A percentile compares a stretch with the other conserved stretches of the same genome.
Evolutionary conservation across 768 basidiomycete species (phyloP).

Genomic region (Macrolepiota dolichaula): DNA sequence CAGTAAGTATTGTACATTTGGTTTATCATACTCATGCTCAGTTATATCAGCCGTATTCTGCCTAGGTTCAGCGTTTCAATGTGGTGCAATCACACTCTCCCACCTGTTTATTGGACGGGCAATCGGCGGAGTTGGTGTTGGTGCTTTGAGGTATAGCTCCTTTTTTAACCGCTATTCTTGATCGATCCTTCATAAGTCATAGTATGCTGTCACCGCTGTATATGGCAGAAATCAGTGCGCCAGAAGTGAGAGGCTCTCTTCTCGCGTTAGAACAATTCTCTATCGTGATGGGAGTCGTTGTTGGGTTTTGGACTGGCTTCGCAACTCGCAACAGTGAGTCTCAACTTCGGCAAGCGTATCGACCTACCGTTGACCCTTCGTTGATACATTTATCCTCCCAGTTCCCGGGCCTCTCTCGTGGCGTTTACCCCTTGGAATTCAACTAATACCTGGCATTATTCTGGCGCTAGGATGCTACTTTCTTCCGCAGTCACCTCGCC

Average conservation of each 20-base stretch:
- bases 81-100: slow-evolving; percentile 48
- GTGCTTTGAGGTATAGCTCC: slow-evolving; percentile 54
- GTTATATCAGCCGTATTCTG: slow-evolving; percentile 55
- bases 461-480: slow-evolving; percentile 60
- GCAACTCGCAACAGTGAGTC: slow-evolving; percentile 58
- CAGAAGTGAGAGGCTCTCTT: slow-evolving; percentile 75
- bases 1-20: slow-evolving; percentile 35
- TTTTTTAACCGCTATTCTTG: slow-evolving; percentile 10
- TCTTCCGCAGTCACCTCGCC: slow-evolving; percentile 60
- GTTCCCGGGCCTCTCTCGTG: slow-evolving; percentile 67
- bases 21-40: neutral
- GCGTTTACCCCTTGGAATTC: slow-evolving; percentile 74
- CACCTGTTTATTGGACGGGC: slow-evolving; percentile 69
- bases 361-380: neutral
- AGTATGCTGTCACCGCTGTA: slow-evolving; percentile 82
- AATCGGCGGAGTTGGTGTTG: slow-evolving; percentile 79
- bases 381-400: slow-evolving; percentile 20
- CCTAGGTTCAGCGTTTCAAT: slow-evolving; percentile 70
- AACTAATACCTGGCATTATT: slow-evolving; percentile 65
- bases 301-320: slow-evolving; percentile 84
- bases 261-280: slow-evolving; percentile 78
- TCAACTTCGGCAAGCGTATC: neutral
- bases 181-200: slow-evolving; percentile 3
- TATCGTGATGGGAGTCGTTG: slow-evolving; percentile 77
- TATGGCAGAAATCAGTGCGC: slow-evolving; percentile 82